Percentiles rank a stretch among this genome's conserved stretches.
phyloP scores from a whole-genome alignment of 352 stramenopile genomes.

The Plasmopara viticola region DNA sequence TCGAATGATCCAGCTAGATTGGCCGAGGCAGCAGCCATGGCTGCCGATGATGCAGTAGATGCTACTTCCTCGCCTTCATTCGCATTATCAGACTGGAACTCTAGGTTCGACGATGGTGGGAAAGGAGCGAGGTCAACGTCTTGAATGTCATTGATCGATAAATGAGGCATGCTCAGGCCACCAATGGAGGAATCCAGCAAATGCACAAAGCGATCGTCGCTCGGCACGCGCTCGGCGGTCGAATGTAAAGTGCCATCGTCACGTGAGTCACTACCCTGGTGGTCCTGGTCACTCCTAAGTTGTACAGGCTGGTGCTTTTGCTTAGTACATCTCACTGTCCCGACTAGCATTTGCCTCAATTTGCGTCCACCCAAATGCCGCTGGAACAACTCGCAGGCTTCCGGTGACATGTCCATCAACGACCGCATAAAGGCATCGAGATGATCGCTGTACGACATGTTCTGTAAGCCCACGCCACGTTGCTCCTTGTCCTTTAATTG shows the following conservation, averaged over 20 bases:
- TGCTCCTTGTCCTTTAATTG: slow-evolving; percentile 72
- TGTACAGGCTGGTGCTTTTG: slow-evolving; percentile 18
- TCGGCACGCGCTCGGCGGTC: slow-evolving; percentile 5
- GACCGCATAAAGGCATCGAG: slow-evolving; percentile 66
- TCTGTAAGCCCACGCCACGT: slow-evolving; percentile 69
- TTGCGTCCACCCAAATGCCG: slow-evolving; percentile 60
- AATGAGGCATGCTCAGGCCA: slow-evolving; percentile 31
- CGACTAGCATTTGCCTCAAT: slow-evolving; percentile 30
- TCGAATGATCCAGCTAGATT: slow-evolving; percentile 3
- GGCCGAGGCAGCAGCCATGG: not conserved
- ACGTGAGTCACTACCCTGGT: slow-evolving; percentile 16
- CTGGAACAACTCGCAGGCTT: slow-evolving; percentile 71
- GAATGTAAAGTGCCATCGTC: slow-evolving; percentile 15
- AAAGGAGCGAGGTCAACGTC: slow-evolving; percentile 51
- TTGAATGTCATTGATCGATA: slow-evolving; percentile 58
- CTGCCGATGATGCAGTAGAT: not conserved
- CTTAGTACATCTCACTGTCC: slow-evolving; percentile 23
- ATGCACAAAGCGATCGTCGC: slow-evolving; percentile 31
- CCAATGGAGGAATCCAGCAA: slow-evolving; percentile 29
- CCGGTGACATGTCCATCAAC: slow-evolving; percentile 43
- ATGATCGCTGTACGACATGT: slow-evolving; percentile 66
- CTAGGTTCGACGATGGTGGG: slow-evolving; percentile 19
- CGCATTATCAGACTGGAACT: slow-evolving; percentile 4
- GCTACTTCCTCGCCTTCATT: slow-evolving; percentile 5
- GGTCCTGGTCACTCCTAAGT: slow-evolving; percentile 10